These are phyloP conservation scores for Peniophora sp. DNA, from an alignment of 1,284 basidiomycete genomes.

Conservation along the genomic window DNA sequence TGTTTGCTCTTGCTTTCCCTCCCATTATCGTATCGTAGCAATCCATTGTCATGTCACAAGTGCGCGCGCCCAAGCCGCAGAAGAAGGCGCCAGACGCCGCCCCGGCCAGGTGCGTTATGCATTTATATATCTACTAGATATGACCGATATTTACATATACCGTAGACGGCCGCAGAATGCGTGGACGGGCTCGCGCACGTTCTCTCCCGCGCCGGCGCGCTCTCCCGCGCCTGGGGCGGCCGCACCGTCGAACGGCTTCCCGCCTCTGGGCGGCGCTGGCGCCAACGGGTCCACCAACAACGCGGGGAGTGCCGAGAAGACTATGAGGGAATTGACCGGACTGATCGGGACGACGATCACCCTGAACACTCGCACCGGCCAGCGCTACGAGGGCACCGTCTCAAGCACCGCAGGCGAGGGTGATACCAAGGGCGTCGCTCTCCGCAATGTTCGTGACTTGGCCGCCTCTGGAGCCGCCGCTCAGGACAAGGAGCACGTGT, in stretches of 20 bases:
- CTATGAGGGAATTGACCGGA: conserved; percentile 53
- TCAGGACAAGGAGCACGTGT: conserved; percentile 46
- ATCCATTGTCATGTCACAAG: conserved; percentile 48
- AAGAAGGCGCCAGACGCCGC: conserved; percentile 45
- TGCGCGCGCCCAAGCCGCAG: conserved; percentile 49
- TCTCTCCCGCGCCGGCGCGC: conserved; percentile 40
- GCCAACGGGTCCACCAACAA: conserved; percentile 31
- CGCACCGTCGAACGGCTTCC: conserved; percentile 33
- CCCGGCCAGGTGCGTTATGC: conserved; percentile 39
- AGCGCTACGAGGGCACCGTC: conserved; percentile 67
- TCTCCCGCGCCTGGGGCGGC: conserved; percentile 14
- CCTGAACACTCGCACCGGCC: conserved; percentile 56
- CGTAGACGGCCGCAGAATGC: conserved; percentile 30
- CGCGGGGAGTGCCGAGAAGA: conserved; percentile 33
- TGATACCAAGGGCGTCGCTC: conserved; percentile 61
- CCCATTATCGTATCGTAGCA: not conserved
- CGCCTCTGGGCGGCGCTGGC: conserved; percentile 42
- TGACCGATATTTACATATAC: conserved; percentile 9
- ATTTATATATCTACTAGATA: conserved; percentile 6
- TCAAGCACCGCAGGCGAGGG: conserved; percentile 53
- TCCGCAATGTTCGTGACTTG: conserved; percentile 70
- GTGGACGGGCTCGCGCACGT: conserved; percentile 60
- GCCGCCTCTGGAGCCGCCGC: conserved; percentile 53
- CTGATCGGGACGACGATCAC: conserved; percentile 68
- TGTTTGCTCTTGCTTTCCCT: conserved; percentile 16